Conservation (phyloP, 148 eudicot species). For the Rhododendron molle region DNA sequence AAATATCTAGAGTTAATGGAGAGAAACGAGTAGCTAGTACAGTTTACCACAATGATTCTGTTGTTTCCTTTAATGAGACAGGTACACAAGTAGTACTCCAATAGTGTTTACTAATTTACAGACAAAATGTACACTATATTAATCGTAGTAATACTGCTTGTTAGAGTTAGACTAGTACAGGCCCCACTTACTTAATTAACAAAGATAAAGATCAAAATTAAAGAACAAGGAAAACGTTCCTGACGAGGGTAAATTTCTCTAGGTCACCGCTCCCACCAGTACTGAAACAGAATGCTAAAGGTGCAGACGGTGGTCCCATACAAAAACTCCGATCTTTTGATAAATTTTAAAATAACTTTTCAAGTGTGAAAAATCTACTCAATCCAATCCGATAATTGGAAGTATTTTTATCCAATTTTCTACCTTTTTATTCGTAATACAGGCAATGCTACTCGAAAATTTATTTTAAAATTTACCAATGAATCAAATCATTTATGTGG, state of each 20-base stretch:
- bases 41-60: slow-evolving; percentile 17
- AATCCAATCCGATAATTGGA: too few species aligned
- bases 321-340: too few species aligned
- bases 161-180: background rate
- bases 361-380: too few species aligned
- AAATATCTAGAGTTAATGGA: background rate
- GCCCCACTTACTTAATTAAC: background rate
- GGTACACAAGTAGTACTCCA: background rate
- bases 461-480: too few species aligned
- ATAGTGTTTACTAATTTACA: background rate
- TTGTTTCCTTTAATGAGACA: slow-evolving; percentile 51
- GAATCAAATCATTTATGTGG: too few species aligned
- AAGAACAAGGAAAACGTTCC: background rate
- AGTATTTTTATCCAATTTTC: too few species aligned
- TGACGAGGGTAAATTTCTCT: background rate
- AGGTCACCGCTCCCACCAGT: too few species aligned
- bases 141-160: background rate
- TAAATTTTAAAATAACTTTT: too few species aligned
- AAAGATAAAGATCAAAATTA: background rate
- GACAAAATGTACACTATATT: background rate
- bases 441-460: too few species aligned
- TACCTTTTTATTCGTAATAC: too few species aligned
- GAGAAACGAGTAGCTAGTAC: background rate
- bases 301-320: too few species aligned
- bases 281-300: too few species aligned